A percentile compares a stretch with the other conserved stretches of the same genome.
phyloP scores from a whole-genome alignment of 352 stramenopile species.

The Phytophthora pisi region DNA sequence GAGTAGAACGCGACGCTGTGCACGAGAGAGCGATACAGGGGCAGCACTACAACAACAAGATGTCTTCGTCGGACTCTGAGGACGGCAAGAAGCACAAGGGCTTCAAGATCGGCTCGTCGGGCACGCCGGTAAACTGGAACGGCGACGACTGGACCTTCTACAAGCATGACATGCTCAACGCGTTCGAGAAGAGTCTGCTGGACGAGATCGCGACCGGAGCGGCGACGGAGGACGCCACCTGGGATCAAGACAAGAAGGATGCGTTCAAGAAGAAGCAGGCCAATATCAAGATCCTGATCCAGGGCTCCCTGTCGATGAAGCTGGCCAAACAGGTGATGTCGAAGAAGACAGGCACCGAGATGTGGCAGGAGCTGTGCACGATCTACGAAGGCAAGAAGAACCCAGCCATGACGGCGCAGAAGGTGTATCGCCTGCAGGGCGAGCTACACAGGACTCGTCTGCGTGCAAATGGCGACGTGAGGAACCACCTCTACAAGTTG shows the following conservation, averaged over 20 bases:
- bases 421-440: constrained; percentile 18
- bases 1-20: no score
- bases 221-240: neutral
- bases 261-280: constrained; percentile 24
- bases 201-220: neutral
- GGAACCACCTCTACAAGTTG: constrained; percentile 18
- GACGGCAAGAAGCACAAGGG: constrained; percentile 5
- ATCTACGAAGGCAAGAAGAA: constrained; percentile 22
- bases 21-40: no score
- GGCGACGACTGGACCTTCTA: constrained; percentile 21
- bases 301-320: constrained; percentile 13
- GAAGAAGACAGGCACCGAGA: constrained; percentile 20
- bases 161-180: constrained; percentile 22
- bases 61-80: neutral
- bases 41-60: no score
- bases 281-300: constrained; percentile 18
- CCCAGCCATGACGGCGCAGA: constrained; percentile 10
- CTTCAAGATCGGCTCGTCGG: constrained; percentile 12
- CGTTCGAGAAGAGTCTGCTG: constrained; percentile 17
- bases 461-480: constrained; percentile 9
- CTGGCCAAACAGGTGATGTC: constrained; percentile 17
- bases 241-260: constrained; percentile 8
- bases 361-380: constrained; percentile 4
- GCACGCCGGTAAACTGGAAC: constrained; percentile 11
- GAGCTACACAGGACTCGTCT: constrained; percentile 17